A percentile compares a stretch with the other conserved stretches of the same genome.
phyloP scores from a whole-genome alignment of 176 grass and related monocot species.

The Musa itinerans region DNA sequence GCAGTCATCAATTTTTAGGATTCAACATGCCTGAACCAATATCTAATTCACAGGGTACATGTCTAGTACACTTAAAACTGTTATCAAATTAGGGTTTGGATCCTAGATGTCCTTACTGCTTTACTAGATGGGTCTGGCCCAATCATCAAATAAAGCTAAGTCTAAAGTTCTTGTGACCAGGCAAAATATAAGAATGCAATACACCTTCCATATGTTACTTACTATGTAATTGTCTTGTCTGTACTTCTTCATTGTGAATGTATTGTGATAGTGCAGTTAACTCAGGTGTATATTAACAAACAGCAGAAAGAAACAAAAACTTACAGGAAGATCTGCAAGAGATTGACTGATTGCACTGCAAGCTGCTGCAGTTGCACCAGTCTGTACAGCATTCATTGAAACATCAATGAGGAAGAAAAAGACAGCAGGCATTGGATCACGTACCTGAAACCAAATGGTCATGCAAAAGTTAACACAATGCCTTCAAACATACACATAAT shows the following conservation, averaged over 20 bases:
- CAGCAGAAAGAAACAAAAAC: slow-evolving; percentile 19
- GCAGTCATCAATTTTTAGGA: too few relatives aligned
- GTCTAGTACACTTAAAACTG: too few relatives aligned
- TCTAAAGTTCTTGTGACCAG: too few relatives aligned
- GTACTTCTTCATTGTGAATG: neutral
- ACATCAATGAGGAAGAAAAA: slow-evolving; percentile 97
- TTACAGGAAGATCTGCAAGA: slow-evolving; percentile 89
- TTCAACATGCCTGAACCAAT: too few relatives aligned
- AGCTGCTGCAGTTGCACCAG: slow-evolving; percentile 81
- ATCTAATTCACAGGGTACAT: too few relatives aligned
- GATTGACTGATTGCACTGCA: slow-evolving; percentile 86
- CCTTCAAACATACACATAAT: neutral
- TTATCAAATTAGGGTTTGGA: too few relatives aligned
- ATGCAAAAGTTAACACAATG: slow-evolving; percentile 18
- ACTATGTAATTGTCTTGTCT: neutral
- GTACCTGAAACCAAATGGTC: slow-evolving; percentile 46
- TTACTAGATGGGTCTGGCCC: too few relatives aligned
- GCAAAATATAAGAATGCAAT: too few relatives aligned
- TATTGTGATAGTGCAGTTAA: neutral
- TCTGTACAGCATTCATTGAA: slow-evolving; percentile 87
- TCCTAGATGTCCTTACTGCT: too few relatives aligned
- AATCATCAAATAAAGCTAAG: too few relatives aligned
- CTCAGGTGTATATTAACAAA: neutral
- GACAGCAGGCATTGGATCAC: slow-evolving; percentile 94
- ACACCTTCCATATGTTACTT: too few relatives aligned